Evolutionary conservation across 2,329 filamentous ascomycete species (phyloP), one percentile per base, ranked within the genome.

Genomic region (Diaporthe aspalathi): DNA sequence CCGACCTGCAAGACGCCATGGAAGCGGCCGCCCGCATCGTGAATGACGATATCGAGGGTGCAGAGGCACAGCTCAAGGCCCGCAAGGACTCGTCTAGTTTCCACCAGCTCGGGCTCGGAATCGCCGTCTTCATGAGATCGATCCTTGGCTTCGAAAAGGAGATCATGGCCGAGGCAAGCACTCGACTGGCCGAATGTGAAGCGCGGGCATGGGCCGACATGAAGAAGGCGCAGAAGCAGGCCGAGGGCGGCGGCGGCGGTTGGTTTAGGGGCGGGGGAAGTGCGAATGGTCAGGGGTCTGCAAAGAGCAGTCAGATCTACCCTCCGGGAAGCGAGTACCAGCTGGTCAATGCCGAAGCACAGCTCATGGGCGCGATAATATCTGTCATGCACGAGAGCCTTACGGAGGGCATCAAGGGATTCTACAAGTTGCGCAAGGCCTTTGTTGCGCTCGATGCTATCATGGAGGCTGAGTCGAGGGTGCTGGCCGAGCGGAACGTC

Each of bases 131-230:
- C 79, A 91, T 98, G 81, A 88, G 91, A 76, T 94, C 95, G 22
- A 92, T 96, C 2, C 84, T 98, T 1, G 95, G 95, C 2, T 96
- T 97, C 77, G 96, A 98, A 82, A 95, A 97, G 80, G 91, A 96
- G 4, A 87, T 97, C 75, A 96, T 98, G 92, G 90, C 90, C 70
- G 91, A 97, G 84, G 94, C 96, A 27, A 89, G 90, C 17, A 87
- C 90, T 32, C 88, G 90, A 62, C 86, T 99, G 32, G 87, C 87
- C 65, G 90, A 92, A 54, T 94, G 94, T 70, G 95, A 98, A 82
- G 90, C 88, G 38, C 87, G 89, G 67, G 93, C 95, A 5, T 92
- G 90, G 84, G 88, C 90, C 66, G 93, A 97, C 75, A 91, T 94
- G 81, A 91, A 92, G 77, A 90, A 89, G 79, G 93, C 93, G 1